A percentile compares a stretch with the other conserved stretches of the same genome.
Conservation (phyloP, 2,329 filamentous ascomycete species). For the Aspergillus proliferans region DNA sequence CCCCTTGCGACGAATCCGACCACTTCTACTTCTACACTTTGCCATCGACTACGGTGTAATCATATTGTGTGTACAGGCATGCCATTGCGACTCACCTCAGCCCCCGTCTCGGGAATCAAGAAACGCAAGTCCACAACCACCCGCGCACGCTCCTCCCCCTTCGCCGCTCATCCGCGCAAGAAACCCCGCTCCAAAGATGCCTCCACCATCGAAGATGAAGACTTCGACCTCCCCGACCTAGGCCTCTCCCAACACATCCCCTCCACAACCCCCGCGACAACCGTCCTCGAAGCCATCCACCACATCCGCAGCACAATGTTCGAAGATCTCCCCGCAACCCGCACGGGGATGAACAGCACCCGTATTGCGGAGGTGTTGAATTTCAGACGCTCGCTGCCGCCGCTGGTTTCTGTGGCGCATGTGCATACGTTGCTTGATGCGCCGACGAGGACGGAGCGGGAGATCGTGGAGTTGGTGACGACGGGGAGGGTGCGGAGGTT, state of each 20-base stretch:
- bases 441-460: constrained; percentile 54
- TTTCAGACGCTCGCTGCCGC: constrained; percentile 49
- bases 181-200: constrained; percentile 30
- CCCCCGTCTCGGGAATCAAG: constrained; percentile 41
- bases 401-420: constrained; percentile 55
- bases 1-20: too few species aligned
- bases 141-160: constrained; percentile 31
- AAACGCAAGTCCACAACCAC: constrained; percentile 28
- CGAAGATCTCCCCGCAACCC: constrained; percentile 45
- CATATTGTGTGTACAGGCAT: constrained; percentile 16
- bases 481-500: constrained; percentile 49
- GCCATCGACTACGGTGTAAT: not conserved
- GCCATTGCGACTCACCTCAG: constrained; percentile 44
- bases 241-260: constrained; percentile 47
- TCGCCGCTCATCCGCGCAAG: constrained; percentile 34
- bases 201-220: constrained; percentile 18
- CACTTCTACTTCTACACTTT: too few species aligned
- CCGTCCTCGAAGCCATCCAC: constrained; percentile 49
- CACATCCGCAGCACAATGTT: constrained; percentile 52
- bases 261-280: constrained; percentile 39
- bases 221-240: constrained; percentile 45
- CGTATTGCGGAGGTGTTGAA: constrained; percentile 56
- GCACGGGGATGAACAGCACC: constrained; percentile 57
- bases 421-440: constrained; percentile 53
- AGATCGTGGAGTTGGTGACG: constrained; percentile 50